phyloP scores from a whole-genome alignment of 768 basidiomycete species.

The Calvatia gigantea region DNA sequence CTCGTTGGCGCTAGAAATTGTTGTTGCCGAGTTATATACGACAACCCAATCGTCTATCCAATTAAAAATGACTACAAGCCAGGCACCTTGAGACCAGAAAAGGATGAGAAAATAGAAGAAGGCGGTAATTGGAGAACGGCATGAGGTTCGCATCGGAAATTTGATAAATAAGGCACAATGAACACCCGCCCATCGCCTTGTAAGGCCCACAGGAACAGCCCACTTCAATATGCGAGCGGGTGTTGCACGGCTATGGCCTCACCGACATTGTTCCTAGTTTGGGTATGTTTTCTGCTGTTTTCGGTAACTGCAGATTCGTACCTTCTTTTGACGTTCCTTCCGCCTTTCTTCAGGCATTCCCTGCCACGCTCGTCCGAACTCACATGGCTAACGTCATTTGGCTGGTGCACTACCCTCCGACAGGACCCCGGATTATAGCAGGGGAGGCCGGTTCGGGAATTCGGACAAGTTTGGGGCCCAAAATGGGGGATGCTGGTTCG shows the following conservation, averaged over 20 bases:
- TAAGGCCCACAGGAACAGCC: conserved; percentile 13
- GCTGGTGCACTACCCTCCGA: too few species aligned
- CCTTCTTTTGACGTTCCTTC: neutral
- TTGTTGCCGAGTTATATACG: conserved; percentile 11
- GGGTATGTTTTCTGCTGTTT: neutral
- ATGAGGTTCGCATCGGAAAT: conserved; percentile 11
- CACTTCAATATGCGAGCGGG: neutral
- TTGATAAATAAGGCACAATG: conserved; percentile 21
- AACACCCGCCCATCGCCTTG: conserved; percentile 17
- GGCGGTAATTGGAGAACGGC: neutral
- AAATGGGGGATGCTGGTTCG: too few species aligned
- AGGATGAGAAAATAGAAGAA: conserved; percentile 4
- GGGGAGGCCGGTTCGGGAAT: too few species aligned
- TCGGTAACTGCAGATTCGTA: neutral
- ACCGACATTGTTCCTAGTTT: conserved; percentile 6
- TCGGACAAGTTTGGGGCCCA: too few species aligned
- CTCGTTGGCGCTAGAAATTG: conserved; percentile 9
- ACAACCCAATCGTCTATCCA: neutral
- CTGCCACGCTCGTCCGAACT: neutral
- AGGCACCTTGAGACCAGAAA: neutral
- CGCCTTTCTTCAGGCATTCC: neutral
- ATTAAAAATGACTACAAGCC: neutral
- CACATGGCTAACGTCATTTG: too few species aligned
- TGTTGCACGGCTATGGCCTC: neutral
- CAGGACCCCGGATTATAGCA: too few species aligned